phyloP scores from a whole-genome alignment of 1,139 yeast genomes.

The Blastobotrys indianensis region DNA sequence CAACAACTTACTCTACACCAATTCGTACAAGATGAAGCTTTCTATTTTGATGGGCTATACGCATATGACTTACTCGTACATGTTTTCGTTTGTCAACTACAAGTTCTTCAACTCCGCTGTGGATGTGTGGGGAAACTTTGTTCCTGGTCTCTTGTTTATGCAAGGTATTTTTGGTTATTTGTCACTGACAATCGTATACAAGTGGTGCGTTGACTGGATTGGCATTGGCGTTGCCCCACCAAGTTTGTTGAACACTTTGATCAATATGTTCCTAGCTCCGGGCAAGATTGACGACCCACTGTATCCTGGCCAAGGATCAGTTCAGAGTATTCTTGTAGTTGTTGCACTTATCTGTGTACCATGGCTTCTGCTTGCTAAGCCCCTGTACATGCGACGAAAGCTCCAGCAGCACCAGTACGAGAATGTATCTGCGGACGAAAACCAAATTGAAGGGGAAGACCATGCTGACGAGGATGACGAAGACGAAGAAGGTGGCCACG shows the following conservation, averaged over 20 bases:
- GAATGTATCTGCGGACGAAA: conserved; percentile 21
- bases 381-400: conserved; percentile 48
- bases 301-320: conserved; percentile 75
- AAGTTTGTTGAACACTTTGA: conserved; percentile 87
- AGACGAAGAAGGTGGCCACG: conserved; percentile 39
- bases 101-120: conserved; percentile 65
- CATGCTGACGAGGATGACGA: conserved; percentile 29
- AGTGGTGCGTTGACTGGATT: conserved; percentile 94
- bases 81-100: conserved; percentile 80
- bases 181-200: conserved; percentile 75
- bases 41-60: conserved; percentile 91
- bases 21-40: conserved; percentile 93
- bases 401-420: conserved; percentile 28
- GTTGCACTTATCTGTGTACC: conserved; percentile 90
- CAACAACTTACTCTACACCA: conserved; percentile 80
- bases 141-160: conserved; percentile 92
- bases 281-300: conserved; percentile 79
- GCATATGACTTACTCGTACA: conserved; percentile 89
- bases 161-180: conserved; percentile 93
- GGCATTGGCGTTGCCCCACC: conserved; percentile 75
- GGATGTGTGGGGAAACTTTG: conserved; percentile 86
- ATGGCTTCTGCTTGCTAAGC: conserved; percentile 84
- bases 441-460: conserved; percentile 25
- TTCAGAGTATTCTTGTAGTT: conserved; percentile 68
- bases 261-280: conserved; percentile 92